Conservation (phyloP, 2,329 filamentous ascomycete genomes). For the Didymella lethalis region DNA sequence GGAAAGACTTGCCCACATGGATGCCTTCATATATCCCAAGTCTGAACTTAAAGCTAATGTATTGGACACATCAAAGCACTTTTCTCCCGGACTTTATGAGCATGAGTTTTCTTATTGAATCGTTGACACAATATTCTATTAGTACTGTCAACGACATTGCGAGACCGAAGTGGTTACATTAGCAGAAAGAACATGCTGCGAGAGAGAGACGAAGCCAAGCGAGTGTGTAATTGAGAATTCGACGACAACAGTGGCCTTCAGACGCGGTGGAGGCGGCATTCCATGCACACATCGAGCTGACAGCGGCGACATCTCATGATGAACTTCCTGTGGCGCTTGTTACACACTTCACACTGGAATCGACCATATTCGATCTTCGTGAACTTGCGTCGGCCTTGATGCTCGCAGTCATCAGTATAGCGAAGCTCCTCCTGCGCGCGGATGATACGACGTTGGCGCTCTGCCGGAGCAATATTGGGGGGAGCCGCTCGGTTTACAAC, state of each 20-base stretch:
- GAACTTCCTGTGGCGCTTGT: not conserved
- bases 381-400: no score
- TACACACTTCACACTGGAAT: no score
- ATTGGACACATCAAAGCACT: no score
- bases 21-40: no score
- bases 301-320: not conserved
- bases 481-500: slow-evolving; percentile 32
- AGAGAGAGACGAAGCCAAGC: not conserved
- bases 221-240: not conserved
- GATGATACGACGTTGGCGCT: no score
- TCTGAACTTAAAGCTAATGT: no score
- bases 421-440: no score
- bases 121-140: not conserved
- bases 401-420: no score
- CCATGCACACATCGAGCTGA: not conserved
- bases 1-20: no score
- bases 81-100: no score
- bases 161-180: not conserved
- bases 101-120: not conserved
- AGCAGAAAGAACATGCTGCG: not conserved
- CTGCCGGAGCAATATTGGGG: no score
- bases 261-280: not conserved
- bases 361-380: no score
- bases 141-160: not conserved
- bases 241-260: not conserved